Evolutionary conservation across 2,329 filamentous ascomycete genomes (phyloP).

Genomic region (Colletotrichum destructivum): DNA sequence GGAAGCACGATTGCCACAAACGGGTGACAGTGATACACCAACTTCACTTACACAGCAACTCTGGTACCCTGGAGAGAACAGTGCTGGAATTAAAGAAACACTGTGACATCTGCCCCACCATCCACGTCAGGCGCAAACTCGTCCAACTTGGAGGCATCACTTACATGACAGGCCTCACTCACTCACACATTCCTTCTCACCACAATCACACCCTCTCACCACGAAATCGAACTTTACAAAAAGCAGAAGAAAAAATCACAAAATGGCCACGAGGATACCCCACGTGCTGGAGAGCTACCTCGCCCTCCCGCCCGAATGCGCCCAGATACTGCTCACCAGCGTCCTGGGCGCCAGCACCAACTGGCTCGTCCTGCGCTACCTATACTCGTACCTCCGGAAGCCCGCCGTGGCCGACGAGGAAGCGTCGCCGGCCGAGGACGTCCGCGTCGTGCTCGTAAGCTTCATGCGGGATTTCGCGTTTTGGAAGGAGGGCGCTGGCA

Average conservation of each 20-base stretch:
- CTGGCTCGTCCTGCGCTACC: constrained; percentile 74
- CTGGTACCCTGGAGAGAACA: background rate
- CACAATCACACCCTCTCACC: background rate
- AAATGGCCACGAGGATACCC: constrained; percentile 70
- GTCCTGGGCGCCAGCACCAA: constrained; percentile 76
- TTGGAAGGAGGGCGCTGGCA: constrained; percentile 80
- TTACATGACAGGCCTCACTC: constrained; percentile 13
- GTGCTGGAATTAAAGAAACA: fast-evolving
- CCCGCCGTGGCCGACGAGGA: constrained; percentile 19
- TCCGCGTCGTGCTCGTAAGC: constrained; percentile 81
- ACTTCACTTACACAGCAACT: too few relatives aligned
- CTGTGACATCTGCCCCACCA: constrained; percentile 2
- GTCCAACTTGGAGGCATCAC: background rate
- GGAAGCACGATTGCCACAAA: background rate
- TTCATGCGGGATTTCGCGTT: constrained; percentile 85
- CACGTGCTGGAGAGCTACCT: constrained; percentile 77
- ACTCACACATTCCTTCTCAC: too few relatives aligned
- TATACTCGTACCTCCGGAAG: constrained; percentile 62
- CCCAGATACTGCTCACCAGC: constrained; percentile 77
- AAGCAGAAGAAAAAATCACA: background rate
- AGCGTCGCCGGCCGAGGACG: constrained; percentile 47
- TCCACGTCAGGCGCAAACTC: constrained; percentile 7
- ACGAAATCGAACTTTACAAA: background rate
- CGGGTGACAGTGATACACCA: background rate
- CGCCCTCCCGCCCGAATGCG: constrained; percentile 68